Conservation (phyloP, 768 basidiomycete genomes). For the Russula sp. region DNA sequence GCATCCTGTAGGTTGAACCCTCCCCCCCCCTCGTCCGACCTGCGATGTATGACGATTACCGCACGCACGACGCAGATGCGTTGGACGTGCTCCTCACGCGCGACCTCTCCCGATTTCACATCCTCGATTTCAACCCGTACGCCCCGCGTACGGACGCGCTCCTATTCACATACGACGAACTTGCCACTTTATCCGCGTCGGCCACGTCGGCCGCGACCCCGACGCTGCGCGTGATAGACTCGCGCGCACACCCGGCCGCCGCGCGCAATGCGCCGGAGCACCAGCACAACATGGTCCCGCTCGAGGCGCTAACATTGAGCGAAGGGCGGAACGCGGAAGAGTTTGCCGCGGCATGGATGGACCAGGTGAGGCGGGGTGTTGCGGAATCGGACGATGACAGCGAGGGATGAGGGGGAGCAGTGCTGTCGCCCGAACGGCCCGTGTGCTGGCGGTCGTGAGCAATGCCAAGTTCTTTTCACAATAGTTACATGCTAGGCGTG, state of each 20-base stretch:
- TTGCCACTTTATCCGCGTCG: constrained; percentile 38
- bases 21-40: too few relatives aligned
- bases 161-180: constrained; percentile 77
- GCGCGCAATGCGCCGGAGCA: constrained; percentile 62
- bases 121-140: constrained; percentile 92
- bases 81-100: constrained; percentile 87
- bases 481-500: not conserved
- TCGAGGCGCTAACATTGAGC: constrained; percentile 79
- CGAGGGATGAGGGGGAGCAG: not conserved
- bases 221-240: constrained; percentile 63
- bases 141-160: constrained; percentile 81
- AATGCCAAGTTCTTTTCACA: not conserved
- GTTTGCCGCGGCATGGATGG: constrained; percentile 63
- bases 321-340: constrained; percentile 64
- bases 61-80: constrained; percentile 44
- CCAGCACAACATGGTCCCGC: constrained; percentile 87
- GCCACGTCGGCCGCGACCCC: constrained; percentile 32
- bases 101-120: constrained; percentile 65
- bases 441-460: not conserved
- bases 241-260: constrained; percentile 63
- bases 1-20: constrained; percentile 57
- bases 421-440: too few relatives aligned
- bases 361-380: constrained; percentile 39
- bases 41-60: too few relatives aligned
- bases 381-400: constrained; percentile 8